Percentiles rank a stretch among this genome's conserved stretches.
These are phyloP conservation scores for Phytopythium cucurbitacearum DNA, from an alignment of 352 stramenopile genomes.

Conservation along the genomic window DNA sequence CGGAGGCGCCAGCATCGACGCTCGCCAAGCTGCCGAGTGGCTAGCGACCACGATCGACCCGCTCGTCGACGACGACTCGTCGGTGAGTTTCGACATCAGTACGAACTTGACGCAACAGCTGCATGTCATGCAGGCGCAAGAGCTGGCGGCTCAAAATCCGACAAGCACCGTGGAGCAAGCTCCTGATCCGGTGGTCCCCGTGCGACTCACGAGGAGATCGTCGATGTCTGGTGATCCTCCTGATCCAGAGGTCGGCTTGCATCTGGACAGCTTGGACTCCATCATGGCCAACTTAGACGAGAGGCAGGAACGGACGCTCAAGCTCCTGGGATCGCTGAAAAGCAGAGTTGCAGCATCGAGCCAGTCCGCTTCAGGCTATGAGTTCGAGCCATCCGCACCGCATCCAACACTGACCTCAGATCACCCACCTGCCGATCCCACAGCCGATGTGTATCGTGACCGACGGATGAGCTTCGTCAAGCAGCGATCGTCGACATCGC, in stretches of 20 bases:
- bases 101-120: slow-evolving; percentile 1
- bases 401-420: background rate
- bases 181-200: no score
- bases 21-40: background rate
- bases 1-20: background rate
- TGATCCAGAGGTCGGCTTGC: background rate
- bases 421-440: no score
- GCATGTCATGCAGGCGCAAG: background rate
- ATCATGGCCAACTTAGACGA: background rate
- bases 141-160: background rate
- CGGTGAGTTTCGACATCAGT: slow-evolving; percentile 1
- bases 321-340: background rate
- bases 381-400: background rate
- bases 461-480: slow-evolving; percentile 1
- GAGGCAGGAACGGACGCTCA: background rate
- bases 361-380: background rate
- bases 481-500: background rate
- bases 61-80: background rate
- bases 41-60: background rate
- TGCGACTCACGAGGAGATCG: no score
- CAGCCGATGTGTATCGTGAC: background rate
- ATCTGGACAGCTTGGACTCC: background rate
- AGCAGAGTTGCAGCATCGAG: background rate
- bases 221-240: background rate
- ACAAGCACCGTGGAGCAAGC: background rate